A percentile compares a stretch with the other conserved stretches of the same genome.
These are phyloP conservation scores for Melaleuca quinquenervia DNA, from an alignment of 345 rosid species.

Conservation along the genomic window DNA sequence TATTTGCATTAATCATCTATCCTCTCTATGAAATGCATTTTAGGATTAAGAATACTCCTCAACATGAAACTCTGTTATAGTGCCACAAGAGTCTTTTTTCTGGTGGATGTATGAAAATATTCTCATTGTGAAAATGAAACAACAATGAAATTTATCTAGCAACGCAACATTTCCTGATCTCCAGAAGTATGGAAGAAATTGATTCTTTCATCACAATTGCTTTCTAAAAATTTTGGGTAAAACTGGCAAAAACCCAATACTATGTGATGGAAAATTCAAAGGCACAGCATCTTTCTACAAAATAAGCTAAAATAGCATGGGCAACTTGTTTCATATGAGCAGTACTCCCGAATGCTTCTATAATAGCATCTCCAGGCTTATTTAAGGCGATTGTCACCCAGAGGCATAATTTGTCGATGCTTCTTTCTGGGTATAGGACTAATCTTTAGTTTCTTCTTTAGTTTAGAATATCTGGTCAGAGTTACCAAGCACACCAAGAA, in stretches of 20 bases:
- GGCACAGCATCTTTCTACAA: not conserved
- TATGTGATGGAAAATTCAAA: not conserved
- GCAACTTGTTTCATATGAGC: not conserved
- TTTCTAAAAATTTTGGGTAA: not conserved
- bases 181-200: not conserved
- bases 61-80: not conserved
- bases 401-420: not conserved
- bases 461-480: not conserved
- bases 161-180: not conserved
- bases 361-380: not conserved
- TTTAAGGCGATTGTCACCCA: not conserved
- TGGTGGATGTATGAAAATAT: not conserved
- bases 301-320: not conserved
- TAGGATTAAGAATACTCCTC: not conserved
- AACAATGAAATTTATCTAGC: not conserved
- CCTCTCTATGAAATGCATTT: not conserved
- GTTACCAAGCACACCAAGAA: not conserved
- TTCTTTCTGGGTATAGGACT: not conserved
- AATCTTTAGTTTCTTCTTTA: not conserved
- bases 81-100: not conserved
- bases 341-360: not conserved
- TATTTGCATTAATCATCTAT: not conserved
- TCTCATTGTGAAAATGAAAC: not conserved
- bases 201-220: not conserved
- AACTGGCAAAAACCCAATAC: not conserved